These are phyloP conservation scores for Zoysia matrella DNA, from an alignment of 202 grass and related monocot genomes.

Conservation along the genomic window DNA sequence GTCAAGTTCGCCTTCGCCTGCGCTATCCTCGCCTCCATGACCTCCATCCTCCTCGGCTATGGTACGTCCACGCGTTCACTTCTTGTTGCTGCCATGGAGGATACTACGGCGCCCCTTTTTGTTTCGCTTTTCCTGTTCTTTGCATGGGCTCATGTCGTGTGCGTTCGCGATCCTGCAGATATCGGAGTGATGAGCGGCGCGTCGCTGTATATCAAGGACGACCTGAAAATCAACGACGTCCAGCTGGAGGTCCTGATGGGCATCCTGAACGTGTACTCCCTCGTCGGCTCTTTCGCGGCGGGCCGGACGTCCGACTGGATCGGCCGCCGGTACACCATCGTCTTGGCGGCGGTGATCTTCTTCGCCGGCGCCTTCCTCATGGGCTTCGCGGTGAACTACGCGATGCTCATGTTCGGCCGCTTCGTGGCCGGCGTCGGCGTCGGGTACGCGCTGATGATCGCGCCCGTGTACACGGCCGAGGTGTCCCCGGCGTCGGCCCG, in stretches of 20 bases:
- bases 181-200: slow-evolving; percentile 31
- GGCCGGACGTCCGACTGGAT: slow-evolving; percentile 59
- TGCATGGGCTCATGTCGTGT: not conserved
- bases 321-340: slow-evolving; percentile 54
- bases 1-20: not conserved
- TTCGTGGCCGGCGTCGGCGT: slow-evolving; percentile 60
- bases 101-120: too few relatives aligned
- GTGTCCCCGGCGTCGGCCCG: slow-evolving; percentile 56
- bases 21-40: too few relatives aligned
- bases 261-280: slow-evolving; percentile 52
- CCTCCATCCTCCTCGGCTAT: slow-evolving; percentile 9
- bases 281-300: slow-evolving; percentile 53
- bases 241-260: slow-evolving; percentile 67
- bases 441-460: slow-evolving; percentile 75
- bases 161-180: slow-evolving; percentile 10
- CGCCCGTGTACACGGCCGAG: slow-evolving; percentile 74
- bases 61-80: not conserved
- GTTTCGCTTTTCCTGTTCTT: not conserved
- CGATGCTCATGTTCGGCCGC: slow-evolving; percentile 56
- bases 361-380: slow-evolving; percentile 50
- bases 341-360: slow-evolving; percentile 49
- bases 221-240: slow-evolving; percentile 56
- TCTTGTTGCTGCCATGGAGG: not conserved
- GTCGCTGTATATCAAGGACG: slow-evolving; percentile 33
- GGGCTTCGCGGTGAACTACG: slow-evolving; percentile 44